Conservation (phyloP, 495 filamentous ascomycete genomes). For the Tuber magnatum region DNA sequence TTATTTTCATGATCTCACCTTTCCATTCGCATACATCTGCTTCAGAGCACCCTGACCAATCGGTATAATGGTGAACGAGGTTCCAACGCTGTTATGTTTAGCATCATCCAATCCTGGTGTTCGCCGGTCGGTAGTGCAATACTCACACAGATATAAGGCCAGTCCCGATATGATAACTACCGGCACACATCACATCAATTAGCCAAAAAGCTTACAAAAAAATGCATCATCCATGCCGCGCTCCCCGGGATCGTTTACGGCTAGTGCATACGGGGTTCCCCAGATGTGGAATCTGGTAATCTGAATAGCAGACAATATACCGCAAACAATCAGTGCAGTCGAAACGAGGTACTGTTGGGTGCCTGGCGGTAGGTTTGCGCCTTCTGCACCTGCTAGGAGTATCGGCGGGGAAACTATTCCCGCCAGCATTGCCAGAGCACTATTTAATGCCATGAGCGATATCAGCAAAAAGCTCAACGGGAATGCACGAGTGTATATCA, state of each 20-base stretch:
- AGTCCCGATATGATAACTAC: conserved; percentile 68
- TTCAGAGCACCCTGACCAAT: conserved; percentile 67
- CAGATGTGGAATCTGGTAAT: conserved; percentile 78
- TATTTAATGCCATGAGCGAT: conserved; percentile 32
- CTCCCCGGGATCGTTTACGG: neutral
- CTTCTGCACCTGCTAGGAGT: conserved; percentile 57
- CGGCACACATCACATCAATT: neutral
- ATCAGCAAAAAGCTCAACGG: conserved; percentile 44
- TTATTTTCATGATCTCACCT: conserved; percentile 20
- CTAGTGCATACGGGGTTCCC: conserved; percentile 56
- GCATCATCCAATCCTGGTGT: neutral
- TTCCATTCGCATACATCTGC: conserved; percentile 82
- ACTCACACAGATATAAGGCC: conserved; percentile 70
- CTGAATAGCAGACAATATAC: conserved; percentile 69
- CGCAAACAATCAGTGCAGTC: conserved; percentile 78
- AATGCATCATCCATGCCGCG: neutral
- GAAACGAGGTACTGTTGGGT: conserved; percentile 78
- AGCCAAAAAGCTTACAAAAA: neutral
- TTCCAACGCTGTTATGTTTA: conserved; percentile 52
- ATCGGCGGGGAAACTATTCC: conserved; percentile 72
- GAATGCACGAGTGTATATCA: neutral
- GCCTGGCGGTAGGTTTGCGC: conserved; percentile 57
- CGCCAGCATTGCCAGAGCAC: conserved; percentile 52
- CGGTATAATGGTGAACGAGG: conserved; percentile 80
- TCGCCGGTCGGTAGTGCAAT: neutral